phyloP scores from a whole-genome alignment of 1,284 basidiomycete genomes.

The Tilletia horrida region DNA sequence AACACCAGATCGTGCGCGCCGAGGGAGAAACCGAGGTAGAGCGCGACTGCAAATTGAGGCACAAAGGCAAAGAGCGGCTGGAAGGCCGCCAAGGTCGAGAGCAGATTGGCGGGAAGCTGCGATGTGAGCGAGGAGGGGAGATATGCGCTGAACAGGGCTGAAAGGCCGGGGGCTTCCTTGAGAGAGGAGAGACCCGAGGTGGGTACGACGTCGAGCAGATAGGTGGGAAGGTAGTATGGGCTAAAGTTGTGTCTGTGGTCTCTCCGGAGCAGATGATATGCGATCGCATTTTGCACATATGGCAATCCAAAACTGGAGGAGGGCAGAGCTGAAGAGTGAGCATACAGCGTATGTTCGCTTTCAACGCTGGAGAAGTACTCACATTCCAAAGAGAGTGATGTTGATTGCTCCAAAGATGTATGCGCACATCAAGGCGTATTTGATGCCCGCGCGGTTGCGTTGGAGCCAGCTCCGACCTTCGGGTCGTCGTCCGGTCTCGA shows the following conservation, averaged over 20 bases:
- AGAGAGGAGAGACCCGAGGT: neutral
- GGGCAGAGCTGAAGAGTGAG: slow-evolving; percentile 8
- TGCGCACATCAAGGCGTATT: slow-evolving; percentile 9
- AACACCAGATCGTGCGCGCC: slow-evolving; percentile 66
- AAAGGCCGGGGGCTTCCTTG: neutral
- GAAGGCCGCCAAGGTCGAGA: neutral
- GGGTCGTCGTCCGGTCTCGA: neutral
- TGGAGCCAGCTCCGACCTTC: neutral
- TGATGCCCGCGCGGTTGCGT: slow-evolving; percentile 11
- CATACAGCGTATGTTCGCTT: neutral
- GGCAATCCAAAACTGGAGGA: slow-evolving; percentile 79
- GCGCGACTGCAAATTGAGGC: slow-evolving; percentile 69
- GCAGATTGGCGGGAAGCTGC: neutral
- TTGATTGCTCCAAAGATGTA: slow-evolving; percentile 16
- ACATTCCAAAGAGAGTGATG: slow-evolving; percentile 18
- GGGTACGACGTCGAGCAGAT: slow-evolving; percentile 60
- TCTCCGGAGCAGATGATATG: slow-evolving; percentile 84
- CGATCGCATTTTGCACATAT: slow-evolving; percentile 84
- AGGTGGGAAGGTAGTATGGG: slow-evolving; percentile 91
- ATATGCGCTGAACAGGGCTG: neutral
- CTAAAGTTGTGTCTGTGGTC: slow-evolving; percentile 99
- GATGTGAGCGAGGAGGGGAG: neutral
- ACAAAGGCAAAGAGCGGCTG: slow-evolving; percentile 54
- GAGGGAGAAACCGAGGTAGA: slow-evolving; percentile 69
- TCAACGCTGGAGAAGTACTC: neutral